Conservation (phyloP, 2,329 filamentous ascomycete species). For the Fusarium begoniae region DNA sequence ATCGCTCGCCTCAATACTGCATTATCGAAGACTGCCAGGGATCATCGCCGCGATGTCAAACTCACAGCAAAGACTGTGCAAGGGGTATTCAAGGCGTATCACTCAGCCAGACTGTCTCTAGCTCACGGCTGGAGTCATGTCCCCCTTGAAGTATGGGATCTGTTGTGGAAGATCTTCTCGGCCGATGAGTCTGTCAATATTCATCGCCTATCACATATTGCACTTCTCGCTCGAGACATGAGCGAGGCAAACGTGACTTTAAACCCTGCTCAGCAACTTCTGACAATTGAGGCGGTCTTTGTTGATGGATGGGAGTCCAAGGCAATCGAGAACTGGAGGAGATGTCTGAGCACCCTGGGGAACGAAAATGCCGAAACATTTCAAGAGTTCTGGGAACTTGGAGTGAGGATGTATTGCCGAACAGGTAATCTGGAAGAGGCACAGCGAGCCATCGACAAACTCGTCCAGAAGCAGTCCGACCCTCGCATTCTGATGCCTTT, state of each 20-base stretch:
- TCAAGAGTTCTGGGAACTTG: conserved; percentile 69
- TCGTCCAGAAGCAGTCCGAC: conserved; percentile 61
- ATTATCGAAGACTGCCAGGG: conserved; percentile 42
- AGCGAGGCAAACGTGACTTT: conserved; percentile 65
- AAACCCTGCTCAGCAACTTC: conserved; percentile 66
- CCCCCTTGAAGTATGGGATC: conserved; percentile 68
- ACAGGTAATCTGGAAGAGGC: conserved; percentile 68
- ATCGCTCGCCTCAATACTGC: conserved; percentile 49
- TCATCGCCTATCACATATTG: conserved; percentile 68
- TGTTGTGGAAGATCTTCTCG: conserved; percentile 72
- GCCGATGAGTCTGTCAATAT: conserved; percentile 59
- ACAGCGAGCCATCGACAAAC: conserved; percentile 61
- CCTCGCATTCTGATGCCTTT: conserved; percentile 71
- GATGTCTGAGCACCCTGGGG: conserved; percentile 63
- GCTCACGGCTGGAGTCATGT: conserved; percentile 61
- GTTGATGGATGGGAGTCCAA: conserved; percentile 67
- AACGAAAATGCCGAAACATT: conserved; percentile 56
- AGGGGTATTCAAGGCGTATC: conserved; percentile 61
- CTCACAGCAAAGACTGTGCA: conserved; percentile 50
- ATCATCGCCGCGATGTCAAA: conserved; percentile 41
- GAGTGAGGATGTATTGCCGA: conserved; percentile 70
- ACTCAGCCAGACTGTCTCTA: conserved; percentile 55
- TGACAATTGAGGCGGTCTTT: conserved; percentile 75
- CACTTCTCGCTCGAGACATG: conserved; percentile 73
- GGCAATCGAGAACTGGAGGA: conserved; percentile 72